Percentiles rank a stretch among this genome's conserved stretches.
Evolutionary conservation across 2,329 filamentous ascomycete species (phyloP).

Genomic region (Trichoderma brevicompactum): DNA sequence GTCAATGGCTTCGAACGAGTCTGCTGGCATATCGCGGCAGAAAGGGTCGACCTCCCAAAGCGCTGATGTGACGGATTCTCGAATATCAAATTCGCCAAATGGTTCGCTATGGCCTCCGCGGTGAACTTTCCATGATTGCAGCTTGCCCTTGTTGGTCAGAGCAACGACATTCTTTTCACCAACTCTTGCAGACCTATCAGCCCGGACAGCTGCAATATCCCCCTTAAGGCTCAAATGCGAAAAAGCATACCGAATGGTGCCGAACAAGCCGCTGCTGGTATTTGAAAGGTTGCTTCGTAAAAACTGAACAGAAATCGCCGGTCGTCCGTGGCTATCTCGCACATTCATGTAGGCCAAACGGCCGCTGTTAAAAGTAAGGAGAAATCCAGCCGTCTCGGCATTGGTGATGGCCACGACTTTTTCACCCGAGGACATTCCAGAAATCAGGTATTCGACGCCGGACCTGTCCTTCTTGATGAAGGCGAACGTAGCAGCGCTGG

Average conservation of each 20-base stretch:
- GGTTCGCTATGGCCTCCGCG: conserved; percentile 83
- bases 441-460: conserved; percentile 75
- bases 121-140: conserved; percentile 88
- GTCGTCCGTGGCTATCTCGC: conserved; percentile 84
- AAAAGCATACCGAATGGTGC: conserved; percentile 78
- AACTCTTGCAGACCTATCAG: conserved; percentile 70
- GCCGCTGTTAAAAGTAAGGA: conserved; percentile 83
- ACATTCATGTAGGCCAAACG: conserved; percentile 85
- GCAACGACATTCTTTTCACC: conserved; percentile 86
- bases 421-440: conserved; percentile 79
- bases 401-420: conserved; percentile 76
- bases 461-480: conserved; percentile 81
- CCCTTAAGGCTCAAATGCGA: conserved; percentile 71
- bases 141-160: conserved; percentile 73
- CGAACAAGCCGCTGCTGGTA: conserved; percentile 70
- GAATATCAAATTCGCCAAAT: conserved; percentile 71
- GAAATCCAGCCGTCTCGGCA: conserved; percentile 83
- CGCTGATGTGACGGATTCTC: conserved; percentile 64
- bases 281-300: conserved; percentile 66
- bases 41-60: conserved; percentile 61
- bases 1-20: conserved; percentile 76
- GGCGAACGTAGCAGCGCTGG: conserved; percentile 81
- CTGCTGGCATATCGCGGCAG: conserved; percentile 53
- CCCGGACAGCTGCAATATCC: conserved; percentile 78
- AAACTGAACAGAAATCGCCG: conserved; percentile 77